Conservation (phyloP, 352 stramenopile species). For the Phytopythium boreale region DNA sequence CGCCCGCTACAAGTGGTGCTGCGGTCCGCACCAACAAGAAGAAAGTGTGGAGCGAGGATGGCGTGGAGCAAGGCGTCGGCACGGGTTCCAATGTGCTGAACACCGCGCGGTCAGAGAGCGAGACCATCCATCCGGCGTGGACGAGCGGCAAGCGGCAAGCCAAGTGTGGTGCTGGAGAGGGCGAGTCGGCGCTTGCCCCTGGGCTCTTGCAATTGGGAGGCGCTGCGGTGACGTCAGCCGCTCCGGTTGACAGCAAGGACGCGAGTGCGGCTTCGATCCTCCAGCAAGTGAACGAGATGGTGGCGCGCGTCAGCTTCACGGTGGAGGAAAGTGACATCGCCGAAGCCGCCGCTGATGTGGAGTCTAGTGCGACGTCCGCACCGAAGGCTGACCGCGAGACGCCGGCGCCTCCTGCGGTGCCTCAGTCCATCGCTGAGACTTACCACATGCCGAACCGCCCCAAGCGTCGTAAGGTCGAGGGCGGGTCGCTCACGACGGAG, state of each 20-base stretch:
- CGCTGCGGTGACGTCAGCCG: not conserved
- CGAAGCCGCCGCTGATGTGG: not conserved
- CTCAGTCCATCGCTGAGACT: constrained; percentile 72
- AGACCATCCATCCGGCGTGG: constrained; percentile 59
- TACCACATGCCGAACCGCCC: constrained; percentile 67
- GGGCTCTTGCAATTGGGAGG: constrained; percentile 6
- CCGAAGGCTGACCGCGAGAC: constrained; percentile 13
- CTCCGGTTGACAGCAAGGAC: not conserved
- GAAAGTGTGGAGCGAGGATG: constrained; percentile 39
- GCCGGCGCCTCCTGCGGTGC: constrained; percentile 21
- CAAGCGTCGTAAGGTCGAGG: constrained; percentile 60
- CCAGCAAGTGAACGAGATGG: constrained; percentile 56
- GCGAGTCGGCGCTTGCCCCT: constrained; percentile 2
- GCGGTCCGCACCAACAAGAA: constrained; percentile 2
- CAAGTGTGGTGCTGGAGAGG: constrained; percentile 11
- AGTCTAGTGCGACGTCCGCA: constrained; percentile 5
- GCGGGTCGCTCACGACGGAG: constrained; percentile 2
- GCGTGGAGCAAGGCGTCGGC: constrained; percentile 21
- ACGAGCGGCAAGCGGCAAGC: constrained; percentile 55
- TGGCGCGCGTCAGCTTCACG: constrained; percentile 50
- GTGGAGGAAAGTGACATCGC: constrained; percentile 44
- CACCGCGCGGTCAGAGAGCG: constrained; percentile 13
- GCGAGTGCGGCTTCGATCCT: constrained; percentile 24
- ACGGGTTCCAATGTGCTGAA: constrained; percentile 5
- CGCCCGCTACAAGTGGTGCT: constrained; percentile 1